Evolutionary conservation across 1,284 basidiomycete species (phyloP), one percentile per base, ranked within the genome.

Genomic region (Sanghuangporus sanghuang): DNA sequence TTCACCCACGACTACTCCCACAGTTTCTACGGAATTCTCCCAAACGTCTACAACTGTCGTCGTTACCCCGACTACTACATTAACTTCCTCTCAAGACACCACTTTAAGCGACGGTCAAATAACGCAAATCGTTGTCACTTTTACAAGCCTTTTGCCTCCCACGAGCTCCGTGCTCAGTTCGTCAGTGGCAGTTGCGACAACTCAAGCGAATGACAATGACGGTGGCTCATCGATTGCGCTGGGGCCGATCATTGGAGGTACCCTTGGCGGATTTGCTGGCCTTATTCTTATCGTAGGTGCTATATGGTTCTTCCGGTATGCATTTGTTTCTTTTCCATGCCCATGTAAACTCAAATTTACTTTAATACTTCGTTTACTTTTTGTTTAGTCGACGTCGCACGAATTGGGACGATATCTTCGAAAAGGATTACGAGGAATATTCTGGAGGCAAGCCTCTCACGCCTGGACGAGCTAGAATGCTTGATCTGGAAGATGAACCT

Each of bases 221-320:
- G 38, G 42, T 46, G 32, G 39, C 32, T 38, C 40, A 9, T 40
- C 62, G 18, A 64, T 42, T 32, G 18, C 66, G 36, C 39, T 69
- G 12, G 68, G 21, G 5, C 61, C 68, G 23, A 69, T 71, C 40
- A 53, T 65, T 4, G 70, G 67, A 7, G 69, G 69, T 14, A 62
- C 61, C 7, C 46, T 66, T 35, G 69, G 68, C 23, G 70, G 70
- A 21, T 68, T 71, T 40, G 23, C 66, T 14, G 56, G 61, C 32
- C 60, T 71, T 14, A 27, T 71, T 38, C 60, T 35, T 11, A 40
- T 66, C 12, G 69, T 69, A 16, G 62, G 32, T 2, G 38, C 52
- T 7, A 39, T 68, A n/a, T 70, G 69, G 70, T 61, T 59, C 55
- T 61, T 68, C 48, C 32, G 64, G 69, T 70, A 55, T 39, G 68